Conservation (phyloP, 164 flowering plant genomes). For the Chimonanthus salicifolius region DNA sequence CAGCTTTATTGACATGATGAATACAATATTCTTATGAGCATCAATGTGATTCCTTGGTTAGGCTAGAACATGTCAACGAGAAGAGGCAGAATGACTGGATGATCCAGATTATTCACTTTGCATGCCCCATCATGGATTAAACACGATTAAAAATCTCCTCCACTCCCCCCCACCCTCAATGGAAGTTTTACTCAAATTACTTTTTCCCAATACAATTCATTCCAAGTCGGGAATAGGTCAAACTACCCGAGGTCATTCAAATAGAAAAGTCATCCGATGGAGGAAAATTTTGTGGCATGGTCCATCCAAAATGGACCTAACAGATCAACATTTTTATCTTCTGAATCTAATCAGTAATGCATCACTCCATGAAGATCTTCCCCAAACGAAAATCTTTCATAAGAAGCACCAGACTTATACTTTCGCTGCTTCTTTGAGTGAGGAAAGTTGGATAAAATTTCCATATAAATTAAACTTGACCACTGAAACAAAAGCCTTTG, state of each 20-base stretch:
- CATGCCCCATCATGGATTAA: neutral
- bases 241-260: neutral
- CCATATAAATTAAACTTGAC: neutral
- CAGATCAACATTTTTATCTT: neutral
- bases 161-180: no score
- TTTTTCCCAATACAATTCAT: neutral
- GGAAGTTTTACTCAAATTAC: no score
- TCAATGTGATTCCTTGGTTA: neutral
- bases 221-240: neutral
- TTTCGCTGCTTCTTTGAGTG: neutral
- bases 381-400: neutral
- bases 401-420: neutral
- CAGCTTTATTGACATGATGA: neutral
- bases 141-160: no score
- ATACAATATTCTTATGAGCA: no score
- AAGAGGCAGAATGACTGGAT: neutral
- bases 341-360: neutral
- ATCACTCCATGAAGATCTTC: neutral
- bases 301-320: neutral
- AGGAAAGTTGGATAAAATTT: neutral
- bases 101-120: neutral
- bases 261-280: neutral
- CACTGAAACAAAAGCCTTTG: no score
- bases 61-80: neutral
- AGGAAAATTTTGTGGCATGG: neutral